A percentile compares a stretch with the other conserved stretches of the same genome.
These are phyloP conservation scores for Populus pruinosa DNA, from an alignment of 345 rosid species.

Conservation along the genomic window DNA sequence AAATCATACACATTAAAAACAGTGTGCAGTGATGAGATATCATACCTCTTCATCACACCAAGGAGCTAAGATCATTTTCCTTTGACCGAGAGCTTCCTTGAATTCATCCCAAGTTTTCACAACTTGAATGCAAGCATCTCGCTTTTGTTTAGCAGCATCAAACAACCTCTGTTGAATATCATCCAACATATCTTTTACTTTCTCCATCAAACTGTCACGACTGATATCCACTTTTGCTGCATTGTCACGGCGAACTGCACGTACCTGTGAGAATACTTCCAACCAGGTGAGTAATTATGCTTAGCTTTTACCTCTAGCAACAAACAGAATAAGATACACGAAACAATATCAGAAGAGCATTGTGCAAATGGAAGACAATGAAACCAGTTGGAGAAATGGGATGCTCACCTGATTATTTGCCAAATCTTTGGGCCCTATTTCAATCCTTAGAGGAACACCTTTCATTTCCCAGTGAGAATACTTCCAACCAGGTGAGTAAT, in stretches of 20 bases:
- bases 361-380: neutral
- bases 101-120: constrained; percentile 87
- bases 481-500: constrained; percentile 98
- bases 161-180: constrained; percentile 66
- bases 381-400: neutral
- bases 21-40: neutral
- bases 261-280: constrained; percentile 47
- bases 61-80: constrained; percentile 91
- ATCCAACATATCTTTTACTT: constrained; percentile 51
- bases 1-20: neutral
- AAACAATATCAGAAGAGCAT: neutral
- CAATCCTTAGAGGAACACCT: constrained; percentile 94
- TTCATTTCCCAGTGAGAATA: constrained; percentile 98
- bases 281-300: neutral
- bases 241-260: constrained; percentile 82
- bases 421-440: constrained; percentile 91
- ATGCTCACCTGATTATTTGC: constrained; percentile 66
- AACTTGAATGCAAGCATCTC: constrained; percentile 67
- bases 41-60: constrained; percentile 96
- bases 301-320: neutral
- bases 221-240: constrained; percentile 64
- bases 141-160: constrained; percentile 58
- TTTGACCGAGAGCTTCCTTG: constrained; percentile 59
- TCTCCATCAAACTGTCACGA: constrained; percentile 53
- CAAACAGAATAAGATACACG: neutral